A percentile compares a stretch with the other conserved stretches of the same genome.
Conservation (phyloP, 202 grass and related monocot species). For the Cymbopogon flexuosus region DNA sequence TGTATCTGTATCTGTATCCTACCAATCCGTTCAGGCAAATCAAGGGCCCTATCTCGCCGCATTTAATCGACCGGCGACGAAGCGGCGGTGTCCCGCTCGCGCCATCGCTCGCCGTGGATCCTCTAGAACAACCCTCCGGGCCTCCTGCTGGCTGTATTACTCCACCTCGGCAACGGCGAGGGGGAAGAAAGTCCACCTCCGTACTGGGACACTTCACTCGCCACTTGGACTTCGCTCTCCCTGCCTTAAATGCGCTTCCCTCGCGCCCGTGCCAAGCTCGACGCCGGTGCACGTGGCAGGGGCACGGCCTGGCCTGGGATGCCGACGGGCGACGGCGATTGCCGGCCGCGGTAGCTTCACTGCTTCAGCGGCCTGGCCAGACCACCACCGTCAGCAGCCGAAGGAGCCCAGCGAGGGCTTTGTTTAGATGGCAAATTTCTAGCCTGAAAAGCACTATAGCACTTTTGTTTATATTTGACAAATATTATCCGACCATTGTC, state of each 20-base stretch:
- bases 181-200: background rate
- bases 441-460: too few relatives aligned
- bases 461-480: too few relatives aligned
- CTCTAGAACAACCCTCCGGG: background rate
- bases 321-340: background rate
- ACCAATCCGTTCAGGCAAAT: conserved; percentile 35
- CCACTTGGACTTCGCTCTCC: conserved; percentile 10
- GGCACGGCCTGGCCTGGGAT: background rate
- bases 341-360: too few relatives aligned
- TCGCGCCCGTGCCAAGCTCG: conserved; percentile 1
- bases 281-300: background rate
- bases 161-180: background rate
- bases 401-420: background rate
- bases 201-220: conserved; percentile 24
- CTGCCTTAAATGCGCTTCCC: conserved; percentile 19
- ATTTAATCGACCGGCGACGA: conserved; percentile 22
- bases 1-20: background rate
- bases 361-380: conserved; percentile 19
- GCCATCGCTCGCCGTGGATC: background rate
- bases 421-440: too few relatives aligned
- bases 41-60: conserved; percentile 14
- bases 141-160: background rate
- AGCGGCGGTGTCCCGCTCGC: background rate
- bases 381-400: background rate
- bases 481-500: too few relatives aligned